These are phyloP conservation scores for Aegilops tauschii DNA, from an alignment of 176 grass and related monocot species.

Conservation along the genomic window DNA sequence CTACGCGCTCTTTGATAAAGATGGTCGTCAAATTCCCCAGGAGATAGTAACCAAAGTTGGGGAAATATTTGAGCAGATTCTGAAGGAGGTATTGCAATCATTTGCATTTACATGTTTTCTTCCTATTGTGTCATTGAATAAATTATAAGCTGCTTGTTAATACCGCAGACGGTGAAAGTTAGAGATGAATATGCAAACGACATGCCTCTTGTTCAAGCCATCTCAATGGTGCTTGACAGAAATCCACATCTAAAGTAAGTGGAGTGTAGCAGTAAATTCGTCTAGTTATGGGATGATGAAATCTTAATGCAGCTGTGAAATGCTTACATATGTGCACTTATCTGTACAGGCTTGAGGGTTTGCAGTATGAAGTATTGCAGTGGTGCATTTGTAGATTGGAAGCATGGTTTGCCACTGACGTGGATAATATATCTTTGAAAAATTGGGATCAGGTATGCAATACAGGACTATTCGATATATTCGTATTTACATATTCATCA, in stretches of 20 bases:
- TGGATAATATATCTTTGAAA: constrained; percentile 86
- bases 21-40: constrained; percentile 77
- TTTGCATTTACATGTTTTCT: constrained; percentile 4
- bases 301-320: neutral
- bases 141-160: constrained; percentile 13
- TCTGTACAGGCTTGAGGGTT: constrained; percentile 60
- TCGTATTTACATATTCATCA: neutral
- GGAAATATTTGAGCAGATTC: constrained; percentile 91
- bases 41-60: constrained; percentile 79
- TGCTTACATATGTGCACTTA: constrained; percentile 24
- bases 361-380: constrained; percentile 89
- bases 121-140: constrained; percentile 6
- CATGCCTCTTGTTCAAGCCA: constrained; percentile 88
- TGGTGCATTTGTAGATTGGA: constrained; percentile 98
- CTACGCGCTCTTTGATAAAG: constrained; percentile 91
- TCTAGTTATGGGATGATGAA: neutral
- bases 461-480: neutral
- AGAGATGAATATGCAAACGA: constrained; percentile 79
- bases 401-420: constrained; percentile 95
- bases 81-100: constrained; percentile 67
- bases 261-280: neutral
- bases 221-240: constrained; percentile 81
- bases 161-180: constrained; percentile 74
- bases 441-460: constrained; percentile 93
- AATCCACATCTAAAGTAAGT: constrained; percentile 78